Conservation (phyloP, 352 stramenopile species). For the Phytopythium sindhum region DNA sequence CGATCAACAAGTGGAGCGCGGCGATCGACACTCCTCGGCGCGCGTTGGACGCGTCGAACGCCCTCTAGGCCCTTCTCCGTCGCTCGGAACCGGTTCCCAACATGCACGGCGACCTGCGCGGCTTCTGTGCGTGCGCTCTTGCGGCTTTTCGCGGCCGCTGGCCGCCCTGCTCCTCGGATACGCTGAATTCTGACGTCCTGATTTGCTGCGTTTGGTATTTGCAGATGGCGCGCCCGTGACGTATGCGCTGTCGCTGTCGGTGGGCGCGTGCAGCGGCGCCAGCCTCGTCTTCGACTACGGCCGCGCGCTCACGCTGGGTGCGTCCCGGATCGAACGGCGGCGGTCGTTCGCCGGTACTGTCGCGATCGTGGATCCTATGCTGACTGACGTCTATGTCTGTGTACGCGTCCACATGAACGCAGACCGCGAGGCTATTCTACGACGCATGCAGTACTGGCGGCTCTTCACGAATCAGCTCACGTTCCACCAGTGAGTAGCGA, state of each 20-base stretch:
- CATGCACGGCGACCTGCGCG: conserved; percentile 75
- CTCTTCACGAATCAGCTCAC: conserved; percentile 66
- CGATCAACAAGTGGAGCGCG: too few relatives aligned
- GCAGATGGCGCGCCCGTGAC: conserved; percentile 77
- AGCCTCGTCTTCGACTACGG: conserved; percentile 63
- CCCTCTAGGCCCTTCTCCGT: not conserved
- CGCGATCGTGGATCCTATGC: not conserved
- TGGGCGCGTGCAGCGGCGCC: conserved; percentile 62
- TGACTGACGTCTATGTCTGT: not conserved
- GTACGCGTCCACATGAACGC: conserved; percentile 1
- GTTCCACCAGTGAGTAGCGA: conserved; percentile 53
- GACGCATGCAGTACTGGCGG: conserved; percentile 64
- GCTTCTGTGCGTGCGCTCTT: conserved; percentile 61
- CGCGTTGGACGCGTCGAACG: not conserved
- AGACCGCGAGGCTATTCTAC: conserved; percentile 58
- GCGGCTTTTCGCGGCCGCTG: not conserved
- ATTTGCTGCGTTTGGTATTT: conserved; percentile 6
- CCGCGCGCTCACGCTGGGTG: conserved; percentile 44
- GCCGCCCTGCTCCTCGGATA: not conserved
- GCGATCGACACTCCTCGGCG: too few relatives aligned
- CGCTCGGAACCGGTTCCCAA: not conserved
- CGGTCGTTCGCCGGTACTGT: not conserved
- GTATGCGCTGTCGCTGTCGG: conserved; percentile 66
- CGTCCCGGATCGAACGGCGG: not conserved
- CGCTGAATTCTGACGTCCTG: not conserved